Evolutionary conservation across 1,284 basidiomycete species (phyloP), one percentile per base, ranked within the genome.

Genomic region (Puccinia coronata): DNA sequence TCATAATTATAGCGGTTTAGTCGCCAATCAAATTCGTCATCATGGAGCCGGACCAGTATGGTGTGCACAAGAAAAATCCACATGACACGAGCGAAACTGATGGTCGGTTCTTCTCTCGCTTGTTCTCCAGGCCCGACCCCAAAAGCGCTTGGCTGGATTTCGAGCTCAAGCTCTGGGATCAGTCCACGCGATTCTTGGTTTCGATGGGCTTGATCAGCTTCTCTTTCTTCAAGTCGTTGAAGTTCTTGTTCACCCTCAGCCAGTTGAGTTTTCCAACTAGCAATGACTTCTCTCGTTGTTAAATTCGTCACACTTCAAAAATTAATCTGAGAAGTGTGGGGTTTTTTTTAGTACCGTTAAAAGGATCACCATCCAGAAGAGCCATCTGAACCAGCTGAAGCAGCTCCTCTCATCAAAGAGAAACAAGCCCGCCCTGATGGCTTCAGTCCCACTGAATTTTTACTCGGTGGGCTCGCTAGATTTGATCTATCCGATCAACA

Each of bases 11-110:
- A 76, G 74, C 36, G 74, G 57, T 49, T 49, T 43, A 4, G 59
- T 63, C 49, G 74, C 74, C n/a, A 61, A 76, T 49, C 74, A 76
- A n/a, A 53, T 76, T 51, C 55, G 74, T 31, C 74, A 76, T 63
- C 61, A 76, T 65, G 74, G 74, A 1, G 74, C 74, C 18, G 74
- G 74, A 6, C 74, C 74, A 76, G 74, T 76, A 25, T 76, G 74
- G 74, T 76, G 51, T 14, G 43, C 34, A 0, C 14, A 3, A 9
- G 8, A 4, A 25, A 12, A 39, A 43, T 76, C 31, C 43, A 20
- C 9, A 28, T 3, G 43, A 9, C 49, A 1, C 34, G 31, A 2
- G 25, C 47, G 1, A 70, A 49, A 70, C 34, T 25, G 51, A 73
- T 18, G n/a, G n/a, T n/a, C n/a, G n/a, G n/a, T n/a, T n/a, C n/a